phyloP scores from a whole-genome alignment of 1,284 basidiomycete genomes.

The Veloporphyrellus conicus region DNA sequence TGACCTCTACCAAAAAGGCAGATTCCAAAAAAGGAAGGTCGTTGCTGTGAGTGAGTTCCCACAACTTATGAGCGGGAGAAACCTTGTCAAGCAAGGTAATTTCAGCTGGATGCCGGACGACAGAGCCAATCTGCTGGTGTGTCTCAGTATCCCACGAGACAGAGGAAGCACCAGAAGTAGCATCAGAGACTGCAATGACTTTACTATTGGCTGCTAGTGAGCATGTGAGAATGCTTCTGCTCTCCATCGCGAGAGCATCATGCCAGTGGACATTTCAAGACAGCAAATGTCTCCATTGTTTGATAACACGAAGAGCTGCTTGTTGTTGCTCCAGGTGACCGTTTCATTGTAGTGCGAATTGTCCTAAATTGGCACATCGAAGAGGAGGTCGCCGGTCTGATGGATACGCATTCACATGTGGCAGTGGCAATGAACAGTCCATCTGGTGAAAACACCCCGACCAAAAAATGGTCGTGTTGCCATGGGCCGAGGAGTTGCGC shows the following conservation, averaged over 20 bases:
- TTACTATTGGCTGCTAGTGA: too few species aligned
- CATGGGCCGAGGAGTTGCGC: background rate
- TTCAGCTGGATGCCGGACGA: too few species aligned
- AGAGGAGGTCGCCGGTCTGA: background rate
- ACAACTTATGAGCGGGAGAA: too few species aligned
- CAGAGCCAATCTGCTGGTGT: too few species aligned
- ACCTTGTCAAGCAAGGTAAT: too few species aligned
- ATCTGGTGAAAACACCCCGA: background rate
- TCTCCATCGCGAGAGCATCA: background rate
- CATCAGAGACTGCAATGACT: too few species aligned
- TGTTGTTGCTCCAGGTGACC: background rate
- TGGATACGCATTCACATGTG: background rate
- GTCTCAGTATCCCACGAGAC: too few species aligned
- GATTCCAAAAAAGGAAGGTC: too few species aligned
- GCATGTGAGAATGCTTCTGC: too few species aligned
- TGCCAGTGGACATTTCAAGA: background rate
- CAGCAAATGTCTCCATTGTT: background rate
- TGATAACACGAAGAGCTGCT: slow-evolving; percentile 1
- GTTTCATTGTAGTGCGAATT: background rate
- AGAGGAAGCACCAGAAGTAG: too few species aligned
- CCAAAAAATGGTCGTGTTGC: background rate
- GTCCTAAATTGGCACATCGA: background rate
- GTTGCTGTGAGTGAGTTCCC: too few species aligned
- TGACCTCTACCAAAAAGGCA: too few species aligned
- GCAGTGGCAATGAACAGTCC: slow-evolving; percentile 1